Conservation (phyloP, 2,329 filamentous ascomycete species). For the Cylindrodendrum hubeiense region DNA sequence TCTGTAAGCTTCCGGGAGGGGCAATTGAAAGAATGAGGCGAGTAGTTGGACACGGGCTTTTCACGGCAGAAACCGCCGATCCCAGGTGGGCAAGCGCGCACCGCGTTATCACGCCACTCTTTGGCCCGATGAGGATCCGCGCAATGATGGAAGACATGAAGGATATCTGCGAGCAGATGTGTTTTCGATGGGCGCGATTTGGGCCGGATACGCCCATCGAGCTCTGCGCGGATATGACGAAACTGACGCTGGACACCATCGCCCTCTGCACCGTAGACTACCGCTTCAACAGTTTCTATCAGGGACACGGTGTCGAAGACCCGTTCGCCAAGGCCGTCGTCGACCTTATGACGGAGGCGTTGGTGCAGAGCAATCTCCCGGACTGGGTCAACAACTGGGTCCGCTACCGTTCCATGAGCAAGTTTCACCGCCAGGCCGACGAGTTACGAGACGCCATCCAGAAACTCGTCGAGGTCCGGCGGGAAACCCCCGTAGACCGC, state of each 20-base stretch:
- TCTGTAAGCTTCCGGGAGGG: too few relatives aligned
- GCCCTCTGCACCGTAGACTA: conserved; percentile 76
- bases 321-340: conserved; percentile 77
- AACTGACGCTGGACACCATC: conserved; percentile 77
- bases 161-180: conserved; percentile 73
- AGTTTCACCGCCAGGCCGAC: conserved; percentile 57
- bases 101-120: conserved; percentile 73
- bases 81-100: conserved; percentile 74
- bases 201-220: conserved; percentile 68
- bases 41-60: too few relatives aligned
- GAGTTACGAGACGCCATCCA: too few relatives aligned
- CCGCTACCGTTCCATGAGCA: conserved; percentile 60
- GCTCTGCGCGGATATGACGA: conserved; percentile 75
- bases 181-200: conserved; percentile 75
- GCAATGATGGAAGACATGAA: conserved; percentile 78
- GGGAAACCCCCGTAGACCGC: conserved; percentile 62
- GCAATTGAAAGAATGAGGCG: too few relatives aligned
- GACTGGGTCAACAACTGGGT: conserved; percentile 32
- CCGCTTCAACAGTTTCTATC: conserved; percentile 81
- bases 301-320: conserved; percentile 67
- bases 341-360: conserved; percentile 68
- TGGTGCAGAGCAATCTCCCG: conserved; percentile 50
- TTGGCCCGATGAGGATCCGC: conserved; percentile 75
- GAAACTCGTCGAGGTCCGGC: too few relatives aligned
- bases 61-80: too few relatives aligned